Evolutionary conservation across 2,329 filamentous ascomycete genomes (phyloP).

Genomic region (Xylariaceae sp.): DNA sequence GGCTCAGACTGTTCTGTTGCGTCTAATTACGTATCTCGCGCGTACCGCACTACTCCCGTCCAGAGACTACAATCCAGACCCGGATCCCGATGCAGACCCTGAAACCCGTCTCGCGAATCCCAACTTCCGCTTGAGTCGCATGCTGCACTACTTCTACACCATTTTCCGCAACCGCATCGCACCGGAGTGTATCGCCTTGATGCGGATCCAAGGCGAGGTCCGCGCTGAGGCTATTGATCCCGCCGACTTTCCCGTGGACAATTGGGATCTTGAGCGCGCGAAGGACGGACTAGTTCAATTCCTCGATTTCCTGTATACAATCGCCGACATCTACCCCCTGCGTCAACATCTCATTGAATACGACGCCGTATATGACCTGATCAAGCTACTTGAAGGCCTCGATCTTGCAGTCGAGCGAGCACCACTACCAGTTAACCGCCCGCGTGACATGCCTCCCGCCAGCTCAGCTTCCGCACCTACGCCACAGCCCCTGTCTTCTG

Average conservation of each 20-base stretch:
- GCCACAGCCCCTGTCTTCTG: conserved; percentile 29
- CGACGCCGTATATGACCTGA: conserved; percentile 84
- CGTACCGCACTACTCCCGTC: conserved; percentile 47
- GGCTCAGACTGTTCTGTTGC: conserved; percentile 86
- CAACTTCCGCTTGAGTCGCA: conserved; percentile 52
- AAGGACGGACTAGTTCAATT: conserved; percentile 94
- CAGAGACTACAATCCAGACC: conserved; percentile 34
- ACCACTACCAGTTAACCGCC: conserved; percentile 49
- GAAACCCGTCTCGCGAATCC: conserved; percentile 41
- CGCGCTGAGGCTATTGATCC: conserved; percentile 68
- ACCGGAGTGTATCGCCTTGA: conserved; percentile 88
- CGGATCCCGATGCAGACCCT: conserved; percentile 23
- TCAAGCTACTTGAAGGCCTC: conserved; percentile 79
- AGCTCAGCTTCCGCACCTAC: conserved; percentile 28
- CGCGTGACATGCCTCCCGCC: conserved; percentile 20
- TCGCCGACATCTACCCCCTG: conserved; percentile 79
- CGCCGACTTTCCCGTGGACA: conserved; percentile 85
- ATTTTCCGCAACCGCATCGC: conserved; percentile 90
- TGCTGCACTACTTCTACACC: conserved; percentile 84
- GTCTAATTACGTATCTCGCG: conserved; percentile 86
- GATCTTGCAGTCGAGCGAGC: conserved; percentile 85
- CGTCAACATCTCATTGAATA: conserved; percentile 83
- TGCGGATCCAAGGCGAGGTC: conserved; percentile 88
- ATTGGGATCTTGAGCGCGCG: conserved; percentile 96
- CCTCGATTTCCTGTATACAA: conserved; percentile 84